Evolutionary conservation across 2,329 filamentous ascomycete genomes (phyloP).

Genomic region (Acrocalymma vagum): DNA sequence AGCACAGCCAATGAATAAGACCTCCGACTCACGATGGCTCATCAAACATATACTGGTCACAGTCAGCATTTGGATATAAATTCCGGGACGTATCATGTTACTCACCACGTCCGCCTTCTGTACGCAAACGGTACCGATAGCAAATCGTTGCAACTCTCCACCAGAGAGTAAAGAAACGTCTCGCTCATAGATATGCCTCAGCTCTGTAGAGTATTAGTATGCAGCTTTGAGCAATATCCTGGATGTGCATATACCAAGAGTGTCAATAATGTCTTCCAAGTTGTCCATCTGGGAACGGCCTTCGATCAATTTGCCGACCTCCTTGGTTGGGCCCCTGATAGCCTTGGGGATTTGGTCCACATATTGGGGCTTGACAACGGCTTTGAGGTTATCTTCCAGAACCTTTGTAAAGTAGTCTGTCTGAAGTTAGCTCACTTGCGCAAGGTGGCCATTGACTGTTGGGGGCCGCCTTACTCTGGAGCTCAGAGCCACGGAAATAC

Average conservation of each 20-base stretch:
- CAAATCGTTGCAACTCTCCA: slow-evolving; percentile 97
- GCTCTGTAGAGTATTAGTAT: slow-evolving; percentile 65
- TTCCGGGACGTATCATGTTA: slow-evolving; percentile 4
- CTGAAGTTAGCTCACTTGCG: slow-evolving; percentile 34
- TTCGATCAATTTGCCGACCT: slow-evolving; percentile 80
- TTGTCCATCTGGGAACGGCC: slow-evolving; percentile 80
- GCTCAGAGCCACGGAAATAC: slow-evolving; percentile 95
- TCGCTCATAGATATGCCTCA: slow-evolving; percentile 89
- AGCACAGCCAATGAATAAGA: not conserved
- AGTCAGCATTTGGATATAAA: slow-evolving; percentile 15
- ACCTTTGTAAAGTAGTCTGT: slow-evolving; percentile 98
- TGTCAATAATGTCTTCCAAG: slow-evolving; percentile 80
- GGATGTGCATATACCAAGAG: slow-evolving; percentile 64
- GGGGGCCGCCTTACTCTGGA: slow-evolving; percentile 76
- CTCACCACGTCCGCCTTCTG: slow-evolving; percentile 78
- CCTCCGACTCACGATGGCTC: slow-evolving; percentile 74
- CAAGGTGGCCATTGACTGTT: no score
- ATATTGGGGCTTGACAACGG: slow-evolving; percentile 98
- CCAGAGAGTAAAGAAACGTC: slow-evolving; percentile 91
- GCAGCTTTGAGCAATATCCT: not conserved
- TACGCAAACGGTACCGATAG: slow-evolving; percentile 93
- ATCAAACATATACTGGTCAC: slow-evolving; percentile 92
- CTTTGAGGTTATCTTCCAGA: slow-evolving; percentile 95
- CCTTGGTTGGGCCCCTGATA: slow-evolving; percentile 81
- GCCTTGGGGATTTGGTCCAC: slow-evolving; percentile 97